Percentiles rank a stretch among this genome's conserved stretches.
Evolutionary conservation across 352 stramenopile species (phyloP).

Genomic region (Chrysophaeum taylorii): DNA sequence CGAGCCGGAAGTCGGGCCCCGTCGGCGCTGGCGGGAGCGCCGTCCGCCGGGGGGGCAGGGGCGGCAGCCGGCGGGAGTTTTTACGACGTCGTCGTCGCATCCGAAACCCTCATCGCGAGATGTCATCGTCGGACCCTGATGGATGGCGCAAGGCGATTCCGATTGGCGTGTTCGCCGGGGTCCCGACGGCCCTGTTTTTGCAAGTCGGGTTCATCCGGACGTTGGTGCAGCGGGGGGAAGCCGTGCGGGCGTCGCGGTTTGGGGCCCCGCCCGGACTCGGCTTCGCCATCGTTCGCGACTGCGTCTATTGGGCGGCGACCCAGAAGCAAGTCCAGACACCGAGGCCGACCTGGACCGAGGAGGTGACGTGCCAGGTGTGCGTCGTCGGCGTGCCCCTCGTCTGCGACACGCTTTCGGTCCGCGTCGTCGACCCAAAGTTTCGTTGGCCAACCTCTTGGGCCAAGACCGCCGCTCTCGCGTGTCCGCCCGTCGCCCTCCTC

Average conservation of each 20-base stretch:
- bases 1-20: no score
- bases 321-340: slow-evolving; percentile 13
- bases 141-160: not conserved
- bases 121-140: not conserved
- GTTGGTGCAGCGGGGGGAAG: not conserved
- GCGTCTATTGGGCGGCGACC: slow-evolving; percentile 4
- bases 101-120: no score
- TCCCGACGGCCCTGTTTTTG: slow-evolving; percentile 8
- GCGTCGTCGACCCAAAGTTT: not conserved
- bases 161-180: not conserved
- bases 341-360: not conserved
- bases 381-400: not conserved
- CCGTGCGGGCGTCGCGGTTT: not conserved
- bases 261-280: slow-evolving; percentile 4
- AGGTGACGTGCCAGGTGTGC: not conserved
- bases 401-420: not conserved
- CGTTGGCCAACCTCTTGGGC: not conserved
- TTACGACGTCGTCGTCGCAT: no score
- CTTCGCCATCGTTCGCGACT: slow-evolving; percentile 1
- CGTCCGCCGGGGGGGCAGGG: no score
- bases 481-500: slow-evolving; percentile 5
- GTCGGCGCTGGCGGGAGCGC: no score
- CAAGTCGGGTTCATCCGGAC: slow-evolving; percentile 12
- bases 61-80: no score
- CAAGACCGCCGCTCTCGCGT: not conserved